Evolutionary conservation across 169 alveolate species (phyloP).

Genomic region (Plasmodium inui): DNA sequence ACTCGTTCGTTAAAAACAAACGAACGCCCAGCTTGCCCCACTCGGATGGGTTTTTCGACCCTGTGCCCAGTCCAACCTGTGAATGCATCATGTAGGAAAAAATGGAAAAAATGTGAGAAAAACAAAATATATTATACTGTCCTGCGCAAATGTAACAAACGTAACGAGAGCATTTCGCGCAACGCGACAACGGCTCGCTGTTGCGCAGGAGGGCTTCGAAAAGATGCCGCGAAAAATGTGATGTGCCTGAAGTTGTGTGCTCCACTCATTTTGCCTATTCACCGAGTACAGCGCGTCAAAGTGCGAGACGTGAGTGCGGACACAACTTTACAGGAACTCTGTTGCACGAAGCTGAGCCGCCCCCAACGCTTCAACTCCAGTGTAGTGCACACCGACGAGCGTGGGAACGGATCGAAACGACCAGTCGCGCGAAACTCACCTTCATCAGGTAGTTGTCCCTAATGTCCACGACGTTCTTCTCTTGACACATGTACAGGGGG

Average conservation of each 20-base stretch:
- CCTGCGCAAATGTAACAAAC: neutral
- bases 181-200: too few relatives aligned
- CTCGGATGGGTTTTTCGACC: conserved; percentile 63
- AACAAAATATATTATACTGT: neutral
- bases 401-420: neutral
- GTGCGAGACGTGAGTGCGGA: too few relatives aligned
- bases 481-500: conserved; percentile 92
- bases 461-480: conserved; percentile 81
- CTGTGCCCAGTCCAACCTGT: conserved; percentile 58
- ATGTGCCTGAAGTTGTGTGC: too few relatives aligned
- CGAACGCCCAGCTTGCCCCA: conserved; percentile 77
- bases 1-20: conserved; percentile 53
- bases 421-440: conserved; percentile 6
- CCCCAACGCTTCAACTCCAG: neutral
- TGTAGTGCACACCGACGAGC: too few relatives aligned
- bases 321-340: neutral
- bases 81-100: neutral
- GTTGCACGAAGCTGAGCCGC: neutral
- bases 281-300: too few relatives aligned
- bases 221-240: too few relatives aligned
- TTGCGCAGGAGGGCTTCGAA: too few relatives aligned
- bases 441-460: conserved; percentile 55
- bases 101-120: neutral
- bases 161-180: neutral
- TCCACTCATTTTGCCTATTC: too few relatives aligned